Base-by-base conservation (phyloP, 176 grass and related monocot genomes). In the Musa acuminata region DNA sequence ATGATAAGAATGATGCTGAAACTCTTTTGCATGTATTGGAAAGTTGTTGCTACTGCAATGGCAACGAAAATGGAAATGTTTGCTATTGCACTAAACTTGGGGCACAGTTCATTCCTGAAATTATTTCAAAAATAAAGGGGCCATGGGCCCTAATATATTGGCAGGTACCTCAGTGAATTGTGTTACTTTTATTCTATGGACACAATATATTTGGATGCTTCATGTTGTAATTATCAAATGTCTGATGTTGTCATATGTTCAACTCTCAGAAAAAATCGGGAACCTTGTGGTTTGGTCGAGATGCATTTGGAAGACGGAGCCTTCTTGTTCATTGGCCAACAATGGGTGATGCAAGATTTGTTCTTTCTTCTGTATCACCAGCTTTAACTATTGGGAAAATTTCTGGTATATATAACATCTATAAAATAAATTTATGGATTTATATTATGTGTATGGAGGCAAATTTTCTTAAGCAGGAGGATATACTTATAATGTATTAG, bases 131-230 rank as follows among this genome's bases (percentile, higher is more conserved):
- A 24, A 91, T 98, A 53, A 81, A 79, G 79, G 94, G 94, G 0
- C 90, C 94, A 52, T 98, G 94, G 90, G 87, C 90, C 77, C 93
- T 98, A 72, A 85, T 93, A 81, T 98, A 91, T 66, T 93, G 87
- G 90, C 85, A 98, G 83, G 91, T 94, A 87, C 27, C 76, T 71
- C 50, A 26, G 11, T 69, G 58, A 53, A 49, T 59, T 65, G 19
- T 20, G 9, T 55, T 35, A 23, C 66, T 80, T 50, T n/a, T 8
- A 26, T 20, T 9, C 43, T 70, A 49, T 51, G 16, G 48, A 51
- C 11, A 25, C 5, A 9, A 50, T 22, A 16, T 58, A 48, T 1
- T 66, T 20, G 52, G 25, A 60, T 70, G 67, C 7, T 21, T 51
- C 9, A 11, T 70, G 29, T 21, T 43, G 11, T 50, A 51, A 70